Evolutionary conservation across 805 yeast species (phyloP).

Genomic region (Myxozyma sirexii): DNA sequence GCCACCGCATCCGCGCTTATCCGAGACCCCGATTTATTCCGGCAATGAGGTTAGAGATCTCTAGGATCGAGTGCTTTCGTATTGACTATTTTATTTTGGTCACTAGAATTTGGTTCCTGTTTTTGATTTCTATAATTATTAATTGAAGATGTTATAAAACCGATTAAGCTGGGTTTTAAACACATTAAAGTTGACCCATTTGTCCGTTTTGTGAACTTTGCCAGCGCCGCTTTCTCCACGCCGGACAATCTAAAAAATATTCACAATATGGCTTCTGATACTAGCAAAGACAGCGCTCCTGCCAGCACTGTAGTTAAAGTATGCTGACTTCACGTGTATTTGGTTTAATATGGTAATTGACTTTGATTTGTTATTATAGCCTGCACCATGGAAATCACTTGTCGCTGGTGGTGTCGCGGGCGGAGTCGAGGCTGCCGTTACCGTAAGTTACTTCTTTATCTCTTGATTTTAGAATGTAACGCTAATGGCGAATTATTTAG

Average conservation of each 20-base stretch:
- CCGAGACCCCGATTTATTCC: not conserved
- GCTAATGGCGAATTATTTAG: no score
- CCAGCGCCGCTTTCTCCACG: not conserved
- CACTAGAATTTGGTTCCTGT: no score
- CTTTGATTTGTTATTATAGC: conserved; percentile 11
- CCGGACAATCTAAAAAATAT: not conserved
- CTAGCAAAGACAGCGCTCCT: not conserved
- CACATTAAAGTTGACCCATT: no score
- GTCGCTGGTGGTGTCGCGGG: conserved; percentile 54
- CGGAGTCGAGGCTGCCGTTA: conserved; percentile 73
- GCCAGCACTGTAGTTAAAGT: not conserved
- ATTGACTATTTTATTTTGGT: not conserved
- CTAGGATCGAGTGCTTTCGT: not conserved
- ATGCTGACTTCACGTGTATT: not conserved
- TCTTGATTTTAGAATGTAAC: no score
- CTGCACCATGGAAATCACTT: conserved; percentile 44
- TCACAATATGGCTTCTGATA: not conserved
- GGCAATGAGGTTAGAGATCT: no score
- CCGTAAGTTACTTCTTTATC: no score
- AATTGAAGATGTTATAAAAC: no score
- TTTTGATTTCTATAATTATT: not conserved
- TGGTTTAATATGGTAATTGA: not conserved
- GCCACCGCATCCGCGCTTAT: conserved; percentile 5
- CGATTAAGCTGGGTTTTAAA: no score
- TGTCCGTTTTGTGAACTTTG: not conserved